Percentiles rank a stretch among this genome's conserved stretches.
These are phyloP conservation scores for Phytophthora foliorum DNA, from an alignment of 352 stramenopile species.

Conservation along the genomic window DNA sequence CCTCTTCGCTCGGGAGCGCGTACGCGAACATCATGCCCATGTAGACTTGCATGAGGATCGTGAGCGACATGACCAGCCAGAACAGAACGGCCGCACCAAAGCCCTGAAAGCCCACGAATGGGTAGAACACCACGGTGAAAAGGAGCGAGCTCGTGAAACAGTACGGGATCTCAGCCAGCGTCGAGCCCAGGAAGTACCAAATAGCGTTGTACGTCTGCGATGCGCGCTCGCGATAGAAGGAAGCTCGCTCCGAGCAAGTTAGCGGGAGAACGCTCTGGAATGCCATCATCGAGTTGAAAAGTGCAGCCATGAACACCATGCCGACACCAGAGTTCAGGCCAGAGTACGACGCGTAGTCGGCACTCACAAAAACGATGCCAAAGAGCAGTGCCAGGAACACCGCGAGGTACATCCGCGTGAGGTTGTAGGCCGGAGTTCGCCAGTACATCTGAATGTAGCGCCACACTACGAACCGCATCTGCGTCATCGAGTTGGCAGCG, in stretches of 20 bases:
- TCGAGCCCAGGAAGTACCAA: slow-evolving; percentile 84
- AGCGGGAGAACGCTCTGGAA: slow-evolving; percentile 71
- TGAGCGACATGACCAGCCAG: slow-evolving; percentile 35
- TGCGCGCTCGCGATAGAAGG: slow-evolving; percentile 89
- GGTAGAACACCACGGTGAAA: slow-evolving; percentile 19
- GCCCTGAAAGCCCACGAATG: slow-evolving; percentile 13
- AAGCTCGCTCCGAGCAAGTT: slow-evolving; percentile 72
- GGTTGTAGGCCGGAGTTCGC: slow-evolving; percentile 73
- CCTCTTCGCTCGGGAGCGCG: slow-evolving; percentile 50
- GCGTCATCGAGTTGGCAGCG: slow-evolving; percentile 24
- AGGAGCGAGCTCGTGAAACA: slow-evolving; percentile 10
- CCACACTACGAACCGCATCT: slow-evolving; percentile 27
- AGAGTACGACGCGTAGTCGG: slow-evolving; percentile 37
- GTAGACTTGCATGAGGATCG: slow-evolving; percentile 62
- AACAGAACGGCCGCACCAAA: slow-evolving; percentile 21
- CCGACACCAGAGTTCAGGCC: slow-evolving; percentile 49
- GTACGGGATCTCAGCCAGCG: slow-evolving; percentile 78
- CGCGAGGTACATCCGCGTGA: slow-evolving; percentile 64
- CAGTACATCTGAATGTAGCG: slow-evolving; percentile 45
- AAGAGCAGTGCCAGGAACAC: slow-evolving; percentile 77
- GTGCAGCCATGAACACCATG: slow-evolving; percentile 76
- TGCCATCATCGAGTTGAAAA: slow-evolving; percentile 64
- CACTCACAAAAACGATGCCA: slow-evolving; percentile 55
- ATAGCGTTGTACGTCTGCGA: slow-evolving; percentile 90
- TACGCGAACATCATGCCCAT: slow-evolving; percentile 81